Evolutionary conservation across 768 basidiomycete species (phyloP), one percentile per base, ranked within the genome.

Genomic region (Rossbeevera mucosa): DNA sequence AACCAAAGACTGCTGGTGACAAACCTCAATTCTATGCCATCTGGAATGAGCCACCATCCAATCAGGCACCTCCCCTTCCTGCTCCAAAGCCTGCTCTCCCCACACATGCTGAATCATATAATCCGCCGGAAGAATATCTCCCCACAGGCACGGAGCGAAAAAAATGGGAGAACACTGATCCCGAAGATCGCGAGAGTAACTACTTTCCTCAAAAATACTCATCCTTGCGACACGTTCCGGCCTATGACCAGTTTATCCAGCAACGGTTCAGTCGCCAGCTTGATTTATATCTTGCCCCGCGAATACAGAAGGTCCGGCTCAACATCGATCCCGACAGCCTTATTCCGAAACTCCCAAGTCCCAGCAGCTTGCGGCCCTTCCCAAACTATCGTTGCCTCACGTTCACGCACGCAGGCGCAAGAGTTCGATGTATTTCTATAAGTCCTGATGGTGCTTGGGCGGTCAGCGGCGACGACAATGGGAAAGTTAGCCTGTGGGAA

Each of bases 61-160:
- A 76, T 3, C 86, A 89, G 59, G 77, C 88, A 1, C 92, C 96
- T 50, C 91, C 93, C 26, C 83, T 94, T 56, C 89, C 94, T 28
- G 94, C 96, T 11, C 96, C 96, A 1, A 96, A 97, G 70, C 81
- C 83, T 2, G 79, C 80, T 14, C 82, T 96, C 2, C 96, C 96
- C 3, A 90, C 85, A 12, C 88, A 97, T 59, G 83, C 87, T n/a
- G 94, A 98, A 71, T 98, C 95, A 0, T 99, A 98, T 70, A 99
- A 99, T 66, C 96, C 96, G 28, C 96, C 96, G 6, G 91, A 86
- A 62, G 96, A 99, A 73, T 97, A 98, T 69, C 78, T 99, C 7
- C 91, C 90, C 5, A 86, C 88, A 1, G 83, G 85, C 47, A 79
- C 81, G 56, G 95, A 97, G 68, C 82, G 80, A 51, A 79, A 83